Evolutionary conservation across 257 asterid species (phyloP).

Genomic region (Solanum pinnatisectum): DNA sequence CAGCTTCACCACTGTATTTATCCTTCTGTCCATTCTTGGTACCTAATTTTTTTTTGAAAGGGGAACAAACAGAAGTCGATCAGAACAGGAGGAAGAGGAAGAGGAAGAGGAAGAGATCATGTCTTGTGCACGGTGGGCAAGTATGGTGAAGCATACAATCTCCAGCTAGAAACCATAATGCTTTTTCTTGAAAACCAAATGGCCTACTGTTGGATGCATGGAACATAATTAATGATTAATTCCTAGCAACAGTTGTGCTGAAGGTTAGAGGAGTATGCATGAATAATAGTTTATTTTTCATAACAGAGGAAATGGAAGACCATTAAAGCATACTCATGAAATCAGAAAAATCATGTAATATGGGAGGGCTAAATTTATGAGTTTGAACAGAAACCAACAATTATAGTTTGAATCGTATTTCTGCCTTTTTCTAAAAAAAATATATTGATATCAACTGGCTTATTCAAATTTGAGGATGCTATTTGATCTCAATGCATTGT

Average conservation of each 20-base stretch:
- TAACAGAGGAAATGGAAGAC: not conserved
- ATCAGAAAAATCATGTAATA: not conserved
- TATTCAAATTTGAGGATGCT: not conserved
- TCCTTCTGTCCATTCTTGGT: slow-evolving; percentile 76
- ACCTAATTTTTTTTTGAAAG: slow-evolving; percentile 28
- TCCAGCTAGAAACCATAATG: not conserved
- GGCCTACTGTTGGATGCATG: not conserved
- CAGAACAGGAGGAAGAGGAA: not conserved
- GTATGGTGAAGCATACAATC: not conserved
- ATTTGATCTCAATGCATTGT: not conserved
- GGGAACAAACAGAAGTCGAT: not conserved
- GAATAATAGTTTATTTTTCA: not conserved
- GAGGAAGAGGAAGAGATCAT: not conserved
- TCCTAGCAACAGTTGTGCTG: not conserved
- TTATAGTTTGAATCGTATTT: not conserved
- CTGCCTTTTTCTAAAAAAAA: not conserved
- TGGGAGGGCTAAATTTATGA: not conserved
- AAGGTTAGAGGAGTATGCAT: not conserved
- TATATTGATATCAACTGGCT: not conserved
- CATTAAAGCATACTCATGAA: not conserved
- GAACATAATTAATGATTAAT: not conserved
- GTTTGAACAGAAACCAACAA: not conserved
- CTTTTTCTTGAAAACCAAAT: not conserved
- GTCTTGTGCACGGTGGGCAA: not conserved
- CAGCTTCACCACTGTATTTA: slow-evolving; percentile 61